Evolutionary conservation across 768 basidiomycete genomes (phyloP), one percentile per base, ranked within the genome.

Genomic region (Lentinus tigrinus): DNA sequence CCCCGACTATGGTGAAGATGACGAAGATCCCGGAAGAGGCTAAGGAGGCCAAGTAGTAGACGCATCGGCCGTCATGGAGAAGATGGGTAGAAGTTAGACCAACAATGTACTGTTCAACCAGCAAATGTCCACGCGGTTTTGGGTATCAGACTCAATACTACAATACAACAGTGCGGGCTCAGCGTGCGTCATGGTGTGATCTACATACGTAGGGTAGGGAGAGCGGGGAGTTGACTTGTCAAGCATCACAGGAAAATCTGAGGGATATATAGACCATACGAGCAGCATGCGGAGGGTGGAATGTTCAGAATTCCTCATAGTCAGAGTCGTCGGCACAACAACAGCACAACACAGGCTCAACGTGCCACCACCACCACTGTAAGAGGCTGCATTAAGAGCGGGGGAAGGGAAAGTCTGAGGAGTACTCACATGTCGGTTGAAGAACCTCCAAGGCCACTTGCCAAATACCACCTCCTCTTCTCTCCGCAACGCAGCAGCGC

Each of bases 1-100:
- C 96, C 4, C 88, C 90, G 0, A 92, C 93, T 5, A 98, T 97
- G 96, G 81, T 89, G 39, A 78, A 92, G 65, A 88, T 88, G 11
- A 36, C 62, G 42, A 21, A n/a, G 44, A 23, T 16, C 43, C 4
- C 27, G 27, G 39, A 39, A 38, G 36, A 34, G 37, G 52, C 49
- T 28, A 28, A 26, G 34, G 51, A 58, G 13, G 46, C 14, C 16
- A 52, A 54, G 47, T 16, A 54, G 47, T 34, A 14, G 24, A 26
- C 3, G 38, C 24, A 21, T 36, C 3, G 28, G 26, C 27, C 3
- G 14, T 38, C 36, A 43, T 37, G 13, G n/a, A 23, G n/a, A 31
- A 37, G 47, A 40, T 51, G 52, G 40, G 14, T 43, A 7, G 27
- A 23, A 10, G 42, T 36, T 26, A n/a, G 5, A 24, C 3, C n/a